These are phyloP conservation scores for Crepidotus variabilis DNA, from an alignment of 768 basidiomycete species.

Conservation along the genomic window DNA sequence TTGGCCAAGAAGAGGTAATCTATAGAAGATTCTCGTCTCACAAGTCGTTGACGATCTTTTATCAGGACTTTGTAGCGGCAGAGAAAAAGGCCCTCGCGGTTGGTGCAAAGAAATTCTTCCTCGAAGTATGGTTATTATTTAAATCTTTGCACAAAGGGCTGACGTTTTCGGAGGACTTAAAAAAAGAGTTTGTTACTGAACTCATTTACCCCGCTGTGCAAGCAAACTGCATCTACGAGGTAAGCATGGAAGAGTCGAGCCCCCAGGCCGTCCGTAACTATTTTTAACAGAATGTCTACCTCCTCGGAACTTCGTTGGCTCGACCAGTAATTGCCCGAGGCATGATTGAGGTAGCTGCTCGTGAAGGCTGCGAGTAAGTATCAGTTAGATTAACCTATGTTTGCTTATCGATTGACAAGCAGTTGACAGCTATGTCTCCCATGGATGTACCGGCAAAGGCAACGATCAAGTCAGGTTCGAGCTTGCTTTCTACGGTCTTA, in stretches of 20 bases:
- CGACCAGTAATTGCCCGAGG: constrained; percentile 98
- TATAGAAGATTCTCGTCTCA: not conserved
- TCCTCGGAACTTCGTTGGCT: constrained; percentile 95
- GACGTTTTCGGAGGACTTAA: constrained; percentile 64
- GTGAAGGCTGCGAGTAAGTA: constrained; percentile 92
- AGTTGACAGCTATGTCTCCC: constrained; percentile 76
- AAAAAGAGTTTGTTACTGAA: constrained; percentile 91
- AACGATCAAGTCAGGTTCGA: constrained; percentile 99
- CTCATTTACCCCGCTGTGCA: constrained; percentile 98
- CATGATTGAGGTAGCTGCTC: constrained; percentile 92
- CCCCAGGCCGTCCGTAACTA: not conserved
- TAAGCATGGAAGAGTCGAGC: constrained; percentile 22
- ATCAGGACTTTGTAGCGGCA: constrained; percentile 90
- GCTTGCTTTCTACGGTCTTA: constrained; percentile 96
- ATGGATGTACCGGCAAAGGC: constrained; percentile 99
- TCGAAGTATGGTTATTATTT: constrained; percentile 51
- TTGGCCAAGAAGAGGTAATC: constrained; percentile 82
- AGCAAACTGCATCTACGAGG: constrained; percentile 99
- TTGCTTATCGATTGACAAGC: not conserved
- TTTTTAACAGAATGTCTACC: constrained; percentile 76
- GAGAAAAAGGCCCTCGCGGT: constrained; percentile 84
- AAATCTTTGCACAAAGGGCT: not conserved
- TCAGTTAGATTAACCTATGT: not conserved
- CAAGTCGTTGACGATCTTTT: constrained; percentile 1
- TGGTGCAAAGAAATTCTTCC: constrained; percentile 95